A percentile compares a stretch with the other conserved stretches of the same genome.
These are phyloP conservation scores for Boletellus emodensis DNA, from an alignment of 768 basidiomycete genomes.

Conservation along the genomic window DNA sequence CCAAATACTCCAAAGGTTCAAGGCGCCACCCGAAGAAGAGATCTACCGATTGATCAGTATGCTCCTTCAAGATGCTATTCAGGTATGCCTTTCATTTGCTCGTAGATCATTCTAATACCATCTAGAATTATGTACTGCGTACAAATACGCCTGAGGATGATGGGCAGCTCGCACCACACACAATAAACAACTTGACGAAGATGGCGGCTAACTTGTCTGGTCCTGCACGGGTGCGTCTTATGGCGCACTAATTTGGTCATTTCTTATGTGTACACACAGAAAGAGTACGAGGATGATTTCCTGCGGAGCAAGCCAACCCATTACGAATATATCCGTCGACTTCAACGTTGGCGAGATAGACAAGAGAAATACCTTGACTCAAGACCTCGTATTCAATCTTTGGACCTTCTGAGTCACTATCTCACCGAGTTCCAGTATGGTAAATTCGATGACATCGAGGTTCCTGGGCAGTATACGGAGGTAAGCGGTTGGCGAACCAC, in stretches of 20 bases:
- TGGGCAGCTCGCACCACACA: constrained; percentile 53
- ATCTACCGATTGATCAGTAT: constrained; percentile 88
- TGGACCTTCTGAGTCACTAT: constrained; percentile 88
- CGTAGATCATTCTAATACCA: not conserved
- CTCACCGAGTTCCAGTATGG: constrained; percentile 96
- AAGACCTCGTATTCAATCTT: constrained; percentile 75
- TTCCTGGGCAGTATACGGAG: constrained; percentile 99
- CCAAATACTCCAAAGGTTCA: constrained; percentile 86
- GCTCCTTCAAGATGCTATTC: constrained; percentile 81
- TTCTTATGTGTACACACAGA: constrained; percentile 40
- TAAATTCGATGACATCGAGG: constrained; percentile 96
- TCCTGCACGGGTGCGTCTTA: constrained; percentile 49
- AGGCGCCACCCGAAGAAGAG: constrained; percentile 86
- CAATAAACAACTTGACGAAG: constrained; percentile 52
- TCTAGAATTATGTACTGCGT: constrained; percentile 65
- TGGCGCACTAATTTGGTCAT: not conserved
- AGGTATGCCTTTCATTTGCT: constrained; percentile 42
- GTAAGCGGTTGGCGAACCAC: constrained; percentile 36
- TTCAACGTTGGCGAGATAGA: constrained; percentile 91
- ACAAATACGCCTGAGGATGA: constrained; percentile 67
- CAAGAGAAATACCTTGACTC: constrained; percentile 83
- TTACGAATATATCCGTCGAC: constrained; percentile 81
- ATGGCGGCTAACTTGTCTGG: constrained; percentile 58
- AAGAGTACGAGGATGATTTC: constrained; percentile 90
- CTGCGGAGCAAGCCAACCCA: constrained; percentile 71